Percentiles rank a stretch among this genome's conserved stretches.
Evolutionary conservation across 2,329 filamentous ascomycete genomes (phyloP).

Genomic region (Colletotrichum navitas): DNA sequence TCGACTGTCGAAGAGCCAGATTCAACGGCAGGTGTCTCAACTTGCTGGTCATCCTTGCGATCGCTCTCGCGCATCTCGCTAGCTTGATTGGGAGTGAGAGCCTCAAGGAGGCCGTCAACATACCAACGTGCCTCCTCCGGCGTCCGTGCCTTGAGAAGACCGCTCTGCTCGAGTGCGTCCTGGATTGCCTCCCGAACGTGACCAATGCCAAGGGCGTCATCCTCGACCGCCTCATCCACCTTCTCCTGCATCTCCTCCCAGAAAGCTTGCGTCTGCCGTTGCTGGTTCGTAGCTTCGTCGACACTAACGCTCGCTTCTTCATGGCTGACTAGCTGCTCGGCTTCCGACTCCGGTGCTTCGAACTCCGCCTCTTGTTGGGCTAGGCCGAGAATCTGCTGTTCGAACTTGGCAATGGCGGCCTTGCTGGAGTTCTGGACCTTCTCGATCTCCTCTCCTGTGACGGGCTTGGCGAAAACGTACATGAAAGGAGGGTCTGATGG

Average conservation of each 20-base stretch:
- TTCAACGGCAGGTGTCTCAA: conserved; percentile 4
- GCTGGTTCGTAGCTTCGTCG: conserved; percentile 42
- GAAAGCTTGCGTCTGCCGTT: conserved; percentile 53
- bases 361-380: conserved; percentile 50
- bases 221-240: conserved; percentile 69
- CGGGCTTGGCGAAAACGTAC: conserved; percentile 91
- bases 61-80: conserved; percentile 31
- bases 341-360: conserved; percentile 42
- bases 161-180: conserved; percentile 67
- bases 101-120: conserved; percentile 63
- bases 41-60: conserved; percentile 53
- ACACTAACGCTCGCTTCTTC: conserved; percentile 38
- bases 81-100: conserved; percentile 55
- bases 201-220: conserved; percentile 66
- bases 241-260: conserved; percentile 68
- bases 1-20: conserved; percentile 1
- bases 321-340: conserved; percentile 18
- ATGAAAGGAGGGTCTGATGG: conserved; percentile 73
- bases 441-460: conserved; percentile 78
- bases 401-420: conserved; percentile 75
- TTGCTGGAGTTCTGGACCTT: conserved; percentile 78
- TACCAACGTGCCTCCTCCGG: conserved; percentile 61
- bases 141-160: conserved; percentile 61
- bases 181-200: conserved; percentile 67
- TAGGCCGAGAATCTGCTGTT: conserved; percentile 71